phyloP scores from a whole-genome alignment of 352 stramenopile species.

The Phytopythium ostracodes region DNA sequence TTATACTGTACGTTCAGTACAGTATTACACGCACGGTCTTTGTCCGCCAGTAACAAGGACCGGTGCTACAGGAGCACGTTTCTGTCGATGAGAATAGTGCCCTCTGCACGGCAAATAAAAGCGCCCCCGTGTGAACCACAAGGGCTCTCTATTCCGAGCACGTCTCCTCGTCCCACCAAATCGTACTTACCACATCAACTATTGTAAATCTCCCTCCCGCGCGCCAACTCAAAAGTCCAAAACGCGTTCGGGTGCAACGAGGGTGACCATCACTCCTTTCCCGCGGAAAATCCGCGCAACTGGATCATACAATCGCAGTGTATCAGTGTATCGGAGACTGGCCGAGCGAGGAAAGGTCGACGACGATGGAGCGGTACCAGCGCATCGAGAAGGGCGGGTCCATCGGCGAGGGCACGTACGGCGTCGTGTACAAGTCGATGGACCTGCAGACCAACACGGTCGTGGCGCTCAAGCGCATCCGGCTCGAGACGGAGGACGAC shows the following conservation, averaged over 20 bases:
- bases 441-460: constrained; percentile 90
- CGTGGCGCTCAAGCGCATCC: constrained; percentile 96
- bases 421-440: constrained; percentile 95
- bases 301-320: constrained; percentile 1
- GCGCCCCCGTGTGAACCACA: too few relatives aligned
- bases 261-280: constrained; percentile 13
- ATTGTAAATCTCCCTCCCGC: background rate
- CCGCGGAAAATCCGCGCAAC: background rate
- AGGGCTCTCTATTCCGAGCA: background rate
- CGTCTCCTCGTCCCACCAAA: background rate
- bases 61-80: too few relatives aligned
- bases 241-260: background rate
- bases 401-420: constrained; percentile 95
- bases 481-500: constrained; percentile 98
- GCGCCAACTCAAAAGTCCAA: constrained; percentile 18
- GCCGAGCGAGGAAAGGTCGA: too few relatives aligned
- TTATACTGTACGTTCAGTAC: too few relatives aligned
- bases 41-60: too few relatives aligned
- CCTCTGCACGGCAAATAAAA: too few relatives aligned
- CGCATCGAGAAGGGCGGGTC: constrained; percentile 92
- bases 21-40: too few relatives aligned
- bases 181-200: background rate
- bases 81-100: background rate
- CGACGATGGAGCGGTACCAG: constrained; percentile 87
- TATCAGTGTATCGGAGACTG: background rate